phyloP scores from a whole-genome alignment of 2,329 filamentous ascomycete species.

The Colletotrichum gloeosporioides region DNA sequence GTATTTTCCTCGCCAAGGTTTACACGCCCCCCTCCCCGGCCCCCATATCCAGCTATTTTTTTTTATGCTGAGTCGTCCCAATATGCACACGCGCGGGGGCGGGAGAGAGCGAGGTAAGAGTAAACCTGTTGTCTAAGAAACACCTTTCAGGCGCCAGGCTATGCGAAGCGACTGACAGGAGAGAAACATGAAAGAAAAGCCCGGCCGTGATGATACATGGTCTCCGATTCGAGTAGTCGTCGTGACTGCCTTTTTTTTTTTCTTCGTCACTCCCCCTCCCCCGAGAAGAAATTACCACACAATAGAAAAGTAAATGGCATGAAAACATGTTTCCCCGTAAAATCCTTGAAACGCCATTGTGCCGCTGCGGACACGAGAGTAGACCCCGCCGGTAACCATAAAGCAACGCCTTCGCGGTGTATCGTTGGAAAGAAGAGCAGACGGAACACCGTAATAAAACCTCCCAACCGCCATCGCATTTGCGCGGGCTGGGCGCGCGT shows the following conservation, averaged over 20 bases:
- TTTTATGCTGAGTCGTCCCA: neutral
- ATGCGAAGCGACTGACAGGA: neutral
- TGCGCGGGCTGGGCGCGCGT: neutral
- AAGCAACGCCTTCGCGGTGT: slow-evolving; percentile 21
- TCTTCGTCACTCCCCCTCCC: neutral
- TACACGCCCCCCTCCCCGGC: neutral
- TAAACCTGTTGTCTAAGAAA: neutral
- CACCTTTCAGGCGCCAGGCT: neutral
- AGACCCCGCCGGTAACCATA: neutral
- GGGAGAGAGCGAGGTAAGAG: neutral
- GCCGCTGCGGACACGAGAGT: neutral
- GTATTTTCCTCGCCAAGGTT: neutral
- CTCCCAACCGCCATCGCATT: neutral
- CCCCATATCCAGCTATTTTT: neutral
- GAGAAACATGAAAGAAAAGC: neutral
- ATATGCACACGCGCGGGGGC: neutral
- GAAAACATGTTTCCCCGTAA: neutral
- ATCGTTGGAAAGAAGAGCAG: neutral
- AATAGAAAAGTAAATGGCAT: neutral
- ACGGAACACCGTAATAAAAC: neutral
- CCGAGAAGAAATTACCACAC: neutral
- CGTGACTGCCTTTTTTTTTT: neutral
- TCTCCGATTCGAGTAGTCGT: neutral
- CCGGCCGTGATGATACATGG: slow-evolving; percentile 1
- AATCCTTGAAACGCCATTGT: neutral